These are phyloP conservation scores for Isoetes engelmannii DNA, from an alignment of 83 land plant genomes.

Conservation along the genomic window DNA sequence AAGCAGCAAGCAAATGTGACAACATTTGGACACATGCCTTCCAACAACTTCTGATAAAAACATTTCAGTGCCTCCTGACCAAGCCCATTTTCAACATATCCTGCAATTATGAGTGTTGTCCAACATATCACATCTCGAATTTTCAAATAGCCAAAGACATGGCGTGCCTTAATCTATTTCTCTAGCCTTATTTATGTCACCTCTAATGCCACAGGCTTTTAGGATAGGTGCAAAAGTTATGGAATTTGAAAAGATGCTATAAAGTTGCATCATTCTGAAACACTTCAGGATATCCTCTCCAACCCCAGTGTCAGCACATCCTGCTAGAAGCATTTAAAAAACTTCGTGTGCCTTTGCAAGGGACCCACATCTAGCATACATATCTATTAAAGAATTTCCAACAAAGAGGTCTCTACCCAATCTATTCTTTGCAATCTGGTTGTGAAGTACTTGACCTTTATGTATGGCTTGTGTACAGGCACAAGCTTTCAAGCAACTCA, in stretches of 20 bases:
- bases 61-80: slow-evolving; percentile 1
- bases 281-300: background rate
- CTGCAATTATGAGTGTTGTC: slow-evolving; percentile 7
- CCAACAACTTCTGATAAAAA: background rate
- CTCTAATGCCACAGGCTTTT: background rate
- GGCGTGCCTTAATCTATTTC: background rate
- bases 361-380: slow-evolving; percentile 4
- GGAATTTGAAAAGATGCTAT: background rate
- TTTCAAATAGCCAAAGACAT: background rate
- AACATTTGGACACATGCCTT: slow-evolving; percentile 2
- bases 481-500: slow-evolving; percentile 11
- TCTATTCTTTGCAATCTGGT: background rate
- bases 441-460: background rate
- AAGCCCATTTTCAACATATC: background rate
- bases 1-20: background rate
- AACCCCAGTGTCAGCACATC: background rate
- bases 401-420: background rate
- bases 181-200: background rate
- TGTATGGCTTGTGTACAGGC: background rate
- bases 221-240: background rate
- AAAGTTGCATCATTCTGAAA: background rate
- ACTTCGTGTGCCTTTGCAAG: slow-evolving; percentile 5
- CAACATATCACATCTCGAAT: background rate
- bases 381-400: background rate
- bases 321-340: background rate